Evolutionary conservation across 306 rosid species (phyloP).

Genomic region (Styphnolobium japonicum): DNA sequence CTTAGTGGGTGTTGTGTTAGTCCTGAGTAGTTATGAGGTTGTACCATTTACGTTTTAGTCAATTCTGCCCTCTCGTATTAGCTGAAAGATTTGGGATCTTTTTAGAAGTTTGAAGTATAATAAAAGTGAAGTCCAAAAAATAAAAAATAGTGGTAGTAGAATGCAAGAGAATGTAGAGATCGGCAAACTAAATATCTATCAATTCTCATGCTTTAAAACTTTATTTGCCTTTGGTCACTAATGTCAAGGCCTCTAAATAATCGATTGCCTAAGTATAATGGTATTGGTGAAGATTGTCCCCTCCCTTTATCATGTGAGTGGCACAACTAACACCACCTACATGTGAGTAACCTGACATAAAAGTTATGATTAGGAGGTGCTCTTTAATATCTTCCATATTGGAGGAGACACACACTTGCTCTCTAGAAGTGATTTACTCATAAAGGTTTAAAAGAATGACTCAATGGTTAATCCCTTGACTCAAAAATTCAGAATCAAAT

Average conservation of each 20-base stretch:
- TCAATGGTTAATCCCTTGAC: background rate
- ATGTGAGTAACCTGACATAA: constrained; percentile 14
- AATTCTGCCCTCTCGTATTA: background rate
- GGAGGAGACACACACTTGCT: constrained; percentile 7
- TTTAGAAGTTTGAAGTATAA: background rate
- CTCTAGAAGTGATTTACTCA: background rate
- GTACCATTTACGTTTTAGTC: constrained; percentile 3
- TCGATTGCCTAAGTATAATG: background rate
- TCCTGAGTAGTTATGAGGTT: background rate
- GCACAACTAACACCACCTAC: background rate
- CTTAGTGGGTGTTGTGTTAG: background rate
- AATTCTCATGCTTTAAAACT: background rate
- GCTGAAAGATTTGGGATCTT: background rate
- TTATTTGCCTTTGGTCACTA: background rate
- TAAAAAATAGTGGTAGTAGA: background rate
- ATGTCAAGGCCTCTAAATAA: background rate
- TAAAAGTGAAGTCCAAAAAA: background rate
- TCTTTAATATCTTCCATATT: constrained; percentile 14
- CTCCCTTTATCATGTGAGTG: background rate
- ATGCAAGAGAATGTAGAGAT: background rate
- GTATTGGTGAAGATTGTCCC: background rate
- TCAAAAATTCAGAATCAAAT: too few relatives aligned
- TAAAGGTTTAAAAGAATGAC: background rate
- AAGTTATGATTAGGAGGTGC: background rate
- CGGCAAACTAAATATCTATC: background rate